Evolutionary conservation across 164 flowering plant genomes (phyloP).

Genomic region (Stephania yunnanensis): DNA sequence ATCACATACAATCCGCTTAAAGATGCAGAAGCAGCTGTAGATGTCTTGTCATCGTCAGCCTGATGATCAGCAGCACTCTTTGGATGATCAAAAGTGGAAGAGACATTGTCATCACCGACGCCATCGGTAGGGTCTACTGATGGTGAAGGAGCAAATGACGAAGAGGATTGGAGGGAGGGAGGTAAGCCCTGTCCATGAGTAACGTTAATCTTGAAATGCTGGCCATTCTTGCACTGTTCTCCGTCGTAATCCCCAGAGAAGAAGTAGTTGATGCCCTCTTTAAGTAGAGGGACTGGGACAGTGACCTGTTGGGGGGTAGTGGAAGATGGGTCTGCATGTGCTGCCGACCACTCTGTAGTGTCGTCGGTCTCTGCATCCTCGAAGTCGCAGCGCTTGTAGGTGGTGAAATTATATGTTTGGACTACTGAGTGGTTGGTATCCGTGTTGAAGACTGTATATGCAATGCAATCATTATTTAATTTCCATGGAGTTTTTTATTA

Average conservation of each 20-base stretch:
- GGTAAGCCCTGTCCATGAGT: constrained; percentile 79
- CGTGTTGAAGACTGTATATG: constrained; percentile 79
- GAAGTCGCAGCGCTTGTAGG: constrained; percentile 64
- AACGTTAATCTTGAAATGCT: constrained; percentile 67
- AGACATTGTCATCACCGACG: constrained; percentile 27
- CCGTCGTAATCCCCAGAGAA: constrained; percentile 89
- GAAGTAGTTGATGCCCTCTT: constrained; percentile 68
- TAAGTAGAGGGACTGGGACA: constrained; percentile 54
- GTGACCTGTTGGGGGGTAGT: constrained; percentile 31
- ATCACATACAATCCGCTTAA: too few relatives aligned
- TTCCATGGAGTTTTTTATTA: too few relatives aligned
- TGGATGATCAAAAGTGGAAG: constrained; percentile 62
- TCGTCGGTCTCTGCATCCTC: constrained; percentile 47
- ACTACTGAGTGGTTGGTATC: constrained; percentile 80
- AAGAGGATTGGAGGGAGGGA: constrained; percentile 23
- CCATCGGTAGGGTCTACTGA: constrained; percentile 29
- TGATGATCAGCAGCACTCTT: constrained; percentile 16
- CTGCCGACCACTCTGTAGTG: constrained; percentile 50
- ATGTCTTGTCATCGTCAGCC: constrained; percentile 16
- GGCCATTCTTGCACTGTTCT: constrained; percentile 76
- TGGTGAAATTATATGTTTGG: constrained; percentile 70
- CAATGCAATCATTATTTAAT: too few relatives aligned
- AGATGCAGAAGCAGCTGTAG: constrained; percentile 7
- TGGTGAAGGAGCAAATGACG: constrained; percentile 33
- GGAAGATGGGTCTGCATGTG: constrained; percentile 42